These are phyloP conservation scores for Fusarium nurragi DNA, from an alignment of 2,329 filamentous ascomycete genomes.

Conservation along the genomic window DNA sequence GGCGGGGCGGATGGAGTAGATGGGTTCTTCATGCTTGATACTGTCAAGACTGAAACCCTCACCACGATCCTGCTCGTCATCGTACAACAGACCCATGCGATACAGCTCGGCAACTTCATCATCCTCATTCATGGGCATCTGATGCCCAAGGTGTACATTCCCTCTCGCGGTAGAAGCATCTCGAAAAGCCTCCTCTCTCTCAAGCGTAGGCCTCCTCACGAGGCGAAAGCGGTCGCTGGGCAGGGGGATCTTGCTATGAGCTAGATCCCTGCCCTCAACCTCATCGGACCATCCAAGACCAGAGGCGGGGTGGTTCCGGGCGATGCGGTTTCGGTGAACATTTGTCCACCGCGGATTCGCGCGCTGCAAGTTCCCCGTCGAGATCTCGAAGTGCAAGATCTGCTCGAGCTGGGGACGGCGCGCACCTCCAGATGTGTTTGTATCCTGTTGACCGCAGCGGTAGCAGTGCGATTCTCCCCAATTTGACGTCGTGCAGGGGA, in stretches of 20 bases:
- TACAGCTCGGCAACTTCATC: constrained; percentile 55
- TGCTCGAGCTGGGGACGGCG: constrained; percentile 39
- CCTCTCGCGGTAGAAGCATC: constrained; percentile 52
- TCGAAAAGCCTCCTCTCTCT: constrained; percentile 59
- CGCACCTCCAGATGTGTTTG: constrained; percentile 13
- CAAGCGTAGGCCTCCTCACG: constrained; percentile 53
- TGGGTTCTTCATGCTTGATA: constrained; percentile 52
- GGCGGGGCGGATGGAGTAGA: constrained; percentile 51
- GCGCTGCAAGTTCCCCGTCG: constrained; percentile 1
- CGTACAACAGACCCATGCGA: constrained; percentile 57
- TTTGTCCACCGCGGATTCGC: constrained; percentile 23
- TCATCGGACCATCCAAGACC: constrained; percentile 32
- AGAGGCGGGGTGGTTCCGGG: constrained; percentile 24
- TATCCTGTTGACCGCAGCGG: constrained; percentile 29
- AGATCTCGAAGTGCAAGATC: constrained; percentile 28
- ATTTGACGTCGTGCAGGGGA: constrained; percentile 30
- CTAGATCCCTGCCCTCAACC: constrained; percentile 50
- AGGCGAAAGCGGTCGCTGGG: constrained; percentile 50
- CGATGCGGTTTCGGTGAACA: constrained; percentile 13
- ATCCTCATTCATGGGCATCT: constrained; percentile 45
- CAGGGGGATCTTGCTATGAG: constrained; percentile 48
- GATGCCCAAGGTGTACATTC: constrained; percentile 41
- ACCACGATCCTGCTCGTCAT: constrained; percentile 50
- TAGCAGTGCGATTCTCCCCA: constrained; percentile 9
- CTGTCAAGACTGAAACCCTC: constrained; percentile 52